Evolutionary conservation across 139 green algal genomes (phyloP).

Genomic region (Pedinophyceae sp.): DNA sequence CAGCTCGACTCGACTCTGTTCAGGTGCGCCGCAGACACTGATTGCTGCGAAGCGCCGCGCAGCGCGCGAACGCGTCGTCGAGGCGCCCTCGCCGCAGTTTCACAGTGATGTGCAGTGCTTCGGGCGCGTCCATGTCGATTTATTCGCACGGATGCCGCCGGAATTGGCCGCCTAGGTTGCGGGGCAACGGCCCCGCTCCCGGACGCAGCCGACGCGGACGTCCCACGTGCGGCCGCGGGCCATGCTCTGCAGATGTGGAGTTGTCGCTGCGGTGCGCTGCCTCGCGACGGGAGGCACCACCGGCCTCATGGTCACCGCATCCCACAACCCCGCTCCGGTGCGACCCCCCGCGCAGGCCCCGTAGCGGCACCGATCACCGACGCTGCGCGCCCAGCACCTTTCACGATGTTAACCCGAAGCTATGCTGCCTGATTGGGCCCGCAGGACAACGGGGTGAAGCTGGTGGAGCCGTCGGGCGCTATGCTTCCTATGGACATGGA

Average conservation of each 20-base stretch:
- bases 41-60: too few species aligned
- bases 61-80: not conserved
- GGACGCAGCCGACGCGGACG: too few species aligned
- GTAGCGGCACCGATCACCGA: too few species aligned
- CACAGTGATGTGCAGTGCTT: not conserved
- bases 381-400: too few species aligned
- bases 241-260: slow-evolving; percentile 25
- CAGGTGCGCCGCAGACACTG: slow-evolving; percentile 35
- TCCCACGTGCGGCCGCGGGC: too few species aligned
- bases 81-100: not conserved
- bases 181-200: too few species aligned
- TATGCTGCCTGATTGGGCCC: too few species aligned
- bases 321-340: slow-evolving; percentile 79
- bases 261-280: slow-evolving; percentile 56
- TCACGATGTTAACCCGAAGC: too few species aligned
- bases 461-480: slow-evolving; percentile 66
- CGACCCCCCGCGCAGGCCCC: too few species aligned
- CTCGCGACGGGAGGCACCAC: slow-evolving; percentile 13
- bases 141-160: too few species aligned
- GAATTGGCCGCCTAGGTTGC: too few species aligned
- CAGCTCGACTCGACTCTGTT: slow-evolving; percentile 70
- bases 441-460: slow-evolving; percentile 95
- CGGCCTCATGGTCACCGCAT: slow-evolving; percentile 92
- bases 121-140: too few species aligned
- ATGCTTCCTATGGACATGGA: slow-evolving; percentile 66